phyloP scores from a whole-genome alignment of 768 basidiomycete genomes.

The Pholiota molesta region DNA sequence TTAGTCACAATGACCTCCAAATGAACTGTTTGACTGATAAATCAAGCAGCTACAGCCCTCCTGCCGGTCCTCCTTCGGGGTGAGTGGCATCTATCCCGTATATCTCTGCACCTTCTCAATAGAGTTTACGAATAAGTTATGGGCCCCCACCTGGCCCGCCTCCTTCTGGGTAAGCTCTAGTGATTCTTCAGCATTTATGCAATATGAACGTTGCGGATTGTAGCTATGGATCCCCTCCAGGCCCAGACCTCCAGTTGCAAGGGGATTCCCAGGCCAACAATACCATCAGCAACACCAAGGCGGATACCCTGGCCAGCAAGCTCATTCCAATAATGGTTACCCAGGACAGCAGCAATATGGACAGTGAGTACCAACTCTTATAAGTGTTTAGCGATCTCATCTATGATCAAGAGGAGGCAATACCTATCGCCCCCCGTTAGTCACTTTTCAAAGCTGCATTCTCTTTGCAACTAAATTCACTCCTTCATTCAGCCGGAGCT shows the following conservation, averaged over 20 bases:
- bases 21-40: neutral
- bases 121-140: neutral
- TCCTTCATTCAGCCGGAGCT: conserved; percentile 32
- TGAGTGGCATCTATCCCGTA: neutral
- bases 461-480: conserved; percentile 6
- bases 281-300: conserved; percentile 36
- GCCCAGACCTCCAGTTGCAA: conserved; percentile 26
- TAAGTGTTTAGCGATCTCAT: neutral
- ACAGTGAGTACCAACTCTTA: conserved; percentile 15
- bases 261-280: conserved; percentile 47
- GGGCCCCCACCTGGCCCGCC: conserved; percentile 3
- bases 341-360: conserved; percentile 20
- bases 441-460: conserved; percentile 8
- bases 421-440: conserved; percentile 24
- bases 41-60: conserved; percentile 30
- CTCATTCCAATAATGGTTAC: conserved; percentile 18
- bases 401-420: conserved; percentile 20
- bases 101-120: neutral
- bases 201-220: neutral
- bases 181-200: neutral
- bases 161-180: neutral
- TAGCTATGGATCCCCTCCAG: conserved; percentile 30
- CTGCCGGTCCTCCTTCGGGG: conserved; percentile 29
- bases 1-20: neutral
- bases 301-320: conserved; percentile 25